A percentile compares a stretch with the other conserved stretches of the same genome.
These are phyloP conservation scores for Candida hispaniensis DNA, from an alignment of 805 yeast genomes.

Conservation along the genomic window DNA sequence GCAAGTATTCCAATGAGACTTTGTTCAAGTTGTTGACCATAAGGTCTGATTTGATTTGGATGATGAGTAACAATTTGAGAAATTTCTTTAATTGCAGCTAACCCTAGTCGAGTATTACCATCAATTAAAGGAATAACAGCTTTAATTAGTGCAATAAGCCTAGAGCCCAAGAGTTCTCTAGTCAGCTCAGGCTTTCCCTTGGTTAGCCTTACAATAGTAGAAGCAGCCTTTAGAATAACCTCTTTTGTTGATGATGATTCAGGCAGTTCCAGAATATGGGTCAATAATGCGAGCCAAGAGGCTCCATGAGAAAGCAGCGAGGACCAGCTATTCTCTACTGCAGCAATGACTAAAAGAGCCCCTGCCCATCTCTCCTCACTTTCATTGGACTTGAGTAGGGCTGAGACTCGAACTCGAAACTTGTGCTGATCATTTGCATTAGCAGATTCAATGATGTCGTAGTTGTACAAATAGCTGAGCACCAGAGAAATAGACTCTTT, in stretches of 20 bases:
- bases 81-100: slow-evolving; percentile 32
- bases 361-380: slow-evolving; percentile 32
- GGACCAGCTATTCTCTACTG: slow-evolving; percentile 23
- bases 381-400: slow-evolving; percentile 31
- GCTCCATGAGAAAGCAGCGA: slow-evolving; percentile 32
- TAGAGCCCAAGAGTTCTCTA: slow-evolving; percentile 75
- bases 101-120: slow-evolving; percentile 31
- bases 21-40: slow-evolving; percentile 48
- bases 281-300: slow-evolving; percentile 30
- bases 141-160: slow-evolving; percentile 49
- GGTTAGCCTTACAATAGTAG: slow-evolving; percentile 22
- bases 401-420: slow-evolving; percentile 26
- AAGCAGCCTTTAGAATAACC: slow-evolving; percentile 25
- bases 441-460: slow-evolving; percentile 17
- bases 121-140: slow-evolving; percentile 39
- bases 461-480: slow-evolving; percentile 16
- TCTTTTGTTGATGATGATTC: slow-evolving; percentile 27
- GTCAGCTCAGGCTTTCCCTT: slow-evolving; percentile 77
- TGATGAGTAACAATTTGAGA: slow-evolving; percentile 39
- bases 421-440: slow-evolving; percentile 23
- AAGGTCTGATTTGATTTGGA: slow-evolving; percentile 75
- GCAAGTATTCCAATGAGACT: slow-evolving; percentile 32
- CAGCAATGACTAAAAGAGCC: slow-evolving; percentile 25
- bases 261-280: slow-evolving; percentile 32
- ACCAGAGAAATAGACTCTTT: slow-evolving; percentile 14